A percentile compares a stretch with the other conserved stretches of the same genome.
Evolutionary conservation across 2,329 filamentous ascomycete species (phyloP).

Genomic region (Aspergillus fumigatiaffinis): DNA sequence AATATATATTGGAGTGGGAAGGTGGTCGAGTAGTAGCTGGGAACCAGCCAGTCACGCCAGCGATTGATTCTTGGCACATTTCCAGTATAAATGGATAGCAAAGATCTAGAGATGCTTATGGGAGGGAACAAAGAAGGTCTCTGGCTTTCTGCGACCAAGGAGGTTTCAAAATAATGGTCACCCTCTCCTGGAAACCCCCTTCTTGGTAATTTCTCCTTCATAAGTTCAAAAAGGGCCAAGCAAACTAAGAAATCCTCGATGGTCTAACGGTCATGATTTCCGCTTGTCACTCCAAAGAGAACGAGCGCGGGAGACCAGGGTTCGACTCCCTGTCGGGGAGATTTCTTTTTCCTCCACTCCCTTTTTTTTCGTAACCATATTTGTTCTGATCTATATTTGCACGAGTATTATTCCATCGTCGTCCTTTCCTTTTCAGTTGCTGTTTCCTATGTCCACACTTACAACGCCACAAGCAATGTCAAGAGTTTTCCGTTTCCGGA

Average conservation of each 20-base stretch:
- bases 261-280: neutral
- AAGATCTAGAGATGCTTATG: neutral
- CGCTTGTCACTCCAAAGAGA: neutral
- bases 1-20: neutral
- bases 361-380: neutral
- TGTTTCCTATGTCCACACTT: neutral
- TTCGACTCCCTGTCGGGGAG: neutral
- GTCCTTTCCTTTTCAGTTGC: neutral
- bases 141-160: neutral
- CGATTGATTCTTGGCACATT: neutral
- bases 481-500: neutral
- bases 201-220: too few species aligned
- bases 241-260: slow-evolving; percentile 4
- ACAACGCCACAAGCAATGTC: neutral
- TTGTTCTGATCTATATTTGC: too few species aligned
- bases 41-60: neutral
- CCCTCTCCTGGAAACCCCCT: too few species aligned
- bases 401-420: too few species aligned
- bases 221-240: too few species aligned
- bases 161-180: too few species aligned
- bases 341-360: neutral
- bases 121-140: neutral
- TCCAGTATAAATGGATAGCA: neutral
- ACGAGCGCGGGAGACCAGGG: neutral
- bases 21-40: neutral